These are phyloP conservation scores for Meyerozyma athensensis DNA, from an alignment of 1,139 yeast species.

Conservation along the genomic window DNA sequence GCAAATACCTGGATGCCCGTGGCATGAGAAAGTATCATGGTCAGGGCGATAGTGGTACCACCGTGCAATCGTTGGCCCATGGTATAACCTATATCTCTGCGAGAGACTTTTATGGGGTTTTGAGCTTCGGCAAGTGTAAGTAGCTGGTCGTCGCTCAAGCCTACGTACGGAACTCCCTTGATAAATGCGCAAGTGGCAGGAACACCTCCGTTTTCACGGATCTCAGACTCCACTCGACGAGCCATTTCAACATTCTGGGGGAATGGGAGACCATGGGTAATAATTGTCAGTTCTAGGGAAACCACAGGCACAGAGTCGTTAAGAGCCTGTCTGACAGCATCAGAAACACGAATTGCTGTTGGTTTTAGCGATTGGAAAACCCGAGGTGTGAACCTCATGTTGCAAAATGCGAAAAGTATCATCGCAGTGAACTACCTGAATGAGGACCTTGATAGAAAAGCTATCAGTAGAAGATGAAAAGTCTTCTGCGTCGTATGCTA, in stretches of 20 bases:
- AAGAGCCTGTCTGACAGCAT: conserved; percentile 62
- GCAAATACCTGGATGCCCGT: conserved; percentile 86
- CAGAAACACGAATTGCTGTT: conserved; percentile 30
- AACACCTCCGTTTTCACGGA: conserved; percentile 61
- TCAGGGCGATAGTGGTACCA: conserved; percentile 88
- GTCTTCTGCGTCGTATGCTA: too few relatives aligned
- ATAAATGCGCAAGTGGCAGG: conserved; percentile 88
- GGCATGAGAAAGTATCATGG: conserved; percentile 72
- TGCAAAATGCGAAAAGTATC: too few relatives aligned
- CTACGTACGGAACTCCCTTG: conserved; percentile 68
- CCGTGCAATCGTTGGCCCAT: conserved; percentile 64
- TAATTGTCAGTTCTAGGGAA: conserved; percentile 79
- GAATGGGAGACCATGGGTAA: conserved; percentile 85
- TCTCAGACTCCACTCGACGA: conserved; percentile 52
- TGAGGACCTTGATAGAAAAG: too few relatives aligned
- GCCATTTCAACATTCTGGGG: conserved; percentile 80
- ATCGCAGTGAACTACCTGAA: too few relatives aligned
- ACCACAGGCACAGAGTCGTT: conserved; percentile 57
- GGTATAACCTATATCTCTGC: conserved; percentile 75
- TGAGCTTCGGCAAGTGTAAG: conserved; percentile 42
- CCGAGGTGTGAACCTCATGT: not conserved
- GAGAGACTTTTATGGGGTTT: conserved; percentile 57
- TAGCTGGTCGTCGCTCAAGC: conserved; percentile 47
- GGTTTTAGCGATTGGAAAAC: too few relatives aligned
- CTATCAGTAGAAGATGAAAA: too few relatives aligned